A percentile compares a stretch with the other conserved stretches of the same genome.
phyloP scores from a whole-genome alignment of 2,329 filamentous ascomycete species.

The Penicillium sp. region DNA sequence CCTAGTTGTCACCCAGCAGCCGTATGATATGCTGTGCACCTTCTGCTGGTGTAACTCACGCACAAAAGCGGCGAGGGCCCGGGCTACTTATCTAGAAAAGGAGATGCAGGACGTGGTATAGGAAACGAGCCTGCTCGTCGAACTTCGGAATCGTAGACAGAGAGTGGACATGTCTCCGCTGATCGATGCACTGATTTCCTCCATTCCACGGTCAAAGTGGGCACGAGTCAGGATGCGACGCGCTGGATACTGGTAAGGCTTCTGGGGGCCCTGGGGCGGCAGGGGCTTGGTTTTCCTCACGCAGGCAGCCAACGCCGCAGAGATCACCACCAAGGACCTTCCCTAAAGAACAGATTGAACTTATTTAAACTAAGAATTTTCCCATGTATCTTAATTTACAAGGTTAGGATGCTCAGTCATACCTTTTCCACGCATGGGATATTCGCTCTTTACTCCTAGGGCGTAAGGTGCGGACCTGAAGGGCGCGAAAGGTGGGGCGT shows the following conservation, averaged over 20 bases:
- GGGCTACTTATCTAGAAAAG: too few species aligned
- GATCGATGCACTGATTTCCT: slow-evolving; percentile 89
- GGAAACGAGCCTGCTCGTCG: slow-evolving; percentile 66
- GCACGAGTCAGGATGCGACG: slow-evolving; percentile 63
- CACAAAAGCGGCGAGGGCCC: too few species aligned
- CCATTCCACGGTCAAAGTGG: slow-evolving; percentile 84
- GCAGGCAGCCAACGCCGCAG: slow-evolving; percentile 53
- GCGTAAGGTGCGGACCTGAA: background rate
- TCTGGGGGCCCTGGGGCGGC: slow-evolving; percentile 37
- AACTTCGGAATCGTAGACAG: slow-evolving; percentile 89
- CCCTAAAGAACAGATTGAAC: too few species aligned
- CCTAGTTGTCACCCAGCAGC: too few species aligned
- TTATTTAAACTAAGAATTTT: too few species aligned
- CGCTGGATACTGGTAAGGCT: slow-evolving; percentile 64
- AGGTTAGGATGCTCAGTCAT: too few species aligned
- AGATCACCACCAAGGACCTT: slow-evolving; percentile 21
- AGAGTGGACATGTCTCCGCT: slow-evolving; percentile 90
- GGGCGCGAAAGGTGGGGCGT: background rate
- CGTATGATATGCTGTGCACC: too few species aligned
- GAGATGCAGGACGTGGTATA: too few species aligned
- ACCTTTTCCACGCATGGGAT: too few species aligned
- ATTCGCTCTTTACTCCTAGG: background rate
- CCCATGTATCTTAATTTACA: too few species aligned
- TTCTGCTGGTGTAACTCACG: too few species aligned
- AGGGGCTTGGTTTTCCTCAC: slow-evolving; percentile 48